Evolutionary conservation across 1,284 basidiomycete species (phyloP).

Genomic region (Kwoniella shivajii): DNA sequence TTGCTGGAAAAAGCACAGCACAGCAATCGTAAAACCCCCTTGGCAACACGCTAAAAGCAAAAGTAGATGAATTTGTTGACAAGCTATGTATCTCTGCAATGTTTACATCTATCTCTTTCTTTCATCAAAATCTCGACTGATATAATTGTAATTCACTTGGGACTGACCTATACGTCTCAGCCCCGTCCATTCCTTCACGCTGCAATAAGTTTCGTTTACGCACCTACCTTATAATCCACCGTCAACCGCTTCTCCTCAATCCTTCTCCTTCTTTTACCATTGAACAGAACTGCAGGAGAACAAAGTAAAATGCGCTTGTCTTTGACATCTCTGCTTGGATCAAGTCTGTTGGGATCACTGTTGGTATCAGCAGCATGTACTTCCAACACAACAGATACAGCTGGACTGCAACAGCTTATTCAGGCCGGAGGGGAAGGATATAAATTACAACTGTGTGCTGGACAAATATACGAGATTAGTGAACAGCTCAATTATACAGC

Average conservation of each 20-base stretch:
- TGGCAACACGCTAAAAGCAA: background rate
- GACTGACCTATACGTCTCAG: background rate
- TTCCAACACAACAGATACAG: slow-evolving; percentile 63
- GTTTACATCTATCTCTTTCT: background rate
- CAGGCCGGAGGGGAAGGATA: slow-evolving; percentile 67
- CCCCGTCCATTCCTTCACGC: slow-evolving; percentile 6
- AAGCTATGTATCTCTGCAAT: too few relatives aligned
- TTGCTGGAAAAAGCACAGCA: background rate
- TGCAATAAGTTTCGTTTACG: too few relatives aligned
- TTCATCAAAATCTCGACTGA: background rate
- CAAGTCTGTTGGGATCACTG: background rate
- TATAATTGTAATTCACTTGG: background rate
- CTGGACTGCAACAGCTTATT: slow-evolving; percentile 68
- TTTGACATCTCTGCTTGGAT: too few relatives aligned
- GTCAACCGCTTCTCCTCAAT: too few relatives aligned
- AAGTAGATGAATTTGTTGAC: too few relatives aligned
- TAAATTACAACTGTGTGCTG: slow-evolving; percentile 66
- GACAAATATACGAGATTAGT: slow-evolving; percentile 64
- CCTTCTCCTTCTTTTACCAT: too few relatives aligned
- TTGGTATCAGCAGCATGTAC: slow-evolving; percentile 29
- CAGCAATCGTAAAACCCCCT: too few relatives aligned
- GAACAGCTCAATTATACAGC: slow-evolving; percentile 67
- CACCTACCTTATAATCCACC: too few relatives aligned
- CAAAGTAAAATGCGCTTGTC: background rate
- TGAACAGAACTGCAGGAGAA: too few relatives aligned